A percentile compares a stretch with the other conserved stretches of the same genome.
Evolutionary conservation across 257 asterid genomes (phyloP).

Genomic region (Lavandula angustifolia): DNA sequence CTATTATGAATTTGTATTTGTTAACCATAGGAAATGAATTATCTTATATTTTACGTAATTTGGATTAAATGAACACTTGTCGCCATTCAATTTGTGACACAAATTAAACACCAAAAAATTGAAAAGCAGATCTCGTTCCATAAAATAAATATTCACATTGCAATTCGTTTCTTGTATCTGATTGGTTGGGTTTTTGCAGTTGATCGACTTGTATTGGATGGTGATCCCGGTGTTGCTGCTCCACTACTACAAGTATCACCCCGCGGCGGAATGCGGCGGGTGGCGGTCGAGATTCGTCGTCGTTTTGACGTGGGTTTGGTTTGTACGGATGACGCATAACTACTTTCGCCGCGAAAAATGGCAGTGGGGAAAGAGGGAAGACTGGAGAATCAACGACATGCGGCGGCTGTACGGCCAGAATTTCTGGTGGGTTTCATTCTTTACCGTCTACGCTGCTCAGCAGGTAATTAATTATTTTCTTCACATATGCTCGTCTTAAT

Average conservation of each 20-base stretch:
- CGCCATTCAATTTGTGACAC: no score
- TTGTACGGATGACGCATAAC: constrained; percentile 74
- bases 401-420: constrained; percentile 49
- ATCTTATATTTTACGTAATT: no score
- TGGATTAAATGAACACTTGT: no score
- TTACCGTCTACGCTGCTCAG: constrained; percentile 73
- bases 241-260: constrained; percentile 67
- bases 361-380: constrained; percentile 96
- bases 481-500: no score
- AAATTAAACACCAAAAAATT: no score
- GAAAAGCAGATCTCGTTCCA: no score
- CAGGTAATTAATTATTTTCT: constrained; percentile 50
- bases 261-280: constrained; percentile 43
- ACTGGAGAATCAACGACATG: constrained; percentile 86
- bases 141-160: no score
- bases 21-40: no score
- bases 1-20: no score
- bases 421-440: constrained; percentile 96
- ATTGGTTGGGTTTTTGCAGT: constrained; percentile 37
- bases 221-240: constrained; percentile 78
- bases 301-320: constrained; percentile 74
- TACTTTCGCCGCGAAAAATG: constrained; percentile 93
- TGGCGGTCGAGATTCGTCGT: constrained; percentile 68
- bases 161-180: no score
- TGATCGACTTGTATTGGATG: constrained; percentile 94